Evolutionary conservation across 2,329 filamentous ascomycete species (phyloP).

Genomic region (Cercospora zeae-maydis): DNA sequence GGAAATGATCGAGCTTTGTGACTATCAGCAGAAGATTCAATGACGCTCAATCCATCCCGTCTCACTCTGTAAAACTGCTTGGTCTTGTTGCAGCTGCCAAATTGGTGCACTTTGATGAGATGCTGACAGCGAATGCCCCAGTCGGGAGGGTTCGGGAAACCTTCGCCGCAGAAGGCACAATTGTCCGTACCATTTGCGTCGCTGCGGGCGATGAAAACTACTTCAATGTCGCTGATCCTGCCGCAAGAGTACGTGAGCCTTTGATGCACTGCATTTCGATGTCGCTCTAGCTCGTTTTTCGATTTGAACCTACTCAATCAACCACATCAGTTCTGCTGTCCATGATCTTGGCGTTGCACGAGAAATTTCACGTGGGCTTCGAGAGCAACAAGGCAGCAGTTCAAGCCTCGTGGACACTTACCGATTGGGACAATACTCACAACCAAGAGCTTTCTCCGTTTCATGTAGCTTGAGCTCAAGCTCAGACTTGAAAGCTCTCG

Average conservation of each 20-base stretch:
- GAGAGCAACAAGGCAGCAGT: too few relatives aligned
- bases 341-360: background rate
- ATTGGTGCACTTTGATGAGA: slow-evolving; percentile 3
- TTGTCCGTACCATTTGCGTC: background rate
- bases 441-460: background rate
- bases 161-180: slow-evolving; percentile 5
- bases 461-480: slow-evolving; percentile 6
- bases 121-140: slow-evolving; percentile 8
- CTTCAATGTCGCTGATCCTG: slow-evolving; percentile 2
- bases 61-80: background rate
- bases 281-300: background rate
- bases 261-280: background rate
- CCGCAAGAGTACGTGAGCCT: background rate
- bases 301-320: background rate
- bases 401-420: background rate
- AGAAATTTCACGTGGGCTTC: too few relatives aligned
- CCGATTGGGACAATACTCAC: background rate
- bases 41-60: background rate
- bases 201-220: background rate
- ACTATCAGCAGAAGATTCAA: background rate
- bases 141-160: slow-evolving; percentile 4
- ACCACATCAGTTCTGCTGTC: background rate
- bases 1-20: background rate
- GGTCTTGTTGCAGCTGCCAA: slow-evolving; percentile 5
- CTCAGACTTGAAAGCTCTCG: background rate